Conservation (phyloP, 208 protist genomes). For the Trypanosoma vivax region DNA sequence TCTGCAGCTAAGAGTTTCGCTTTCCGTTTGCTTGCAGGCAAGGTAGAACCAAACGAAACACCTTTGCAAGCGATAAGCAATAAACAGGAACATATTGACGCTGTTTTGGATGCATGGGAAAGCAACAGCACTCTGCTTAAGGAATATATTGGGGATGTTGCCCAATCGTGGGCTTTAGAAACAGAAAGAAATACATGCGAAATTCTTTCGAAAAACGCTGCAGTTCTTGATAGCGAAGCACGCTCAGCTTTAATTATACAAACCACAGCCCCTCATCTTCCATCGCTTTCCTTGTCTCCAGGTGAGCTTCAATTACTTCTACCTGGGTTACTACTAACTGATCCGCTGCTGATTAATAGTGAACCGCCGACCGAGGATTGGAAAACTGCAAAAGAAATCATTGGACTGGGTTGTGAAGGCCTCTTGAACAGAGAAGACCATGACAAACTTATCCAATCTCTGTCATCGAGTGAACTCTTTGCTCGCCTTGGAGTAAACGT, state of each 20-base stretch:
- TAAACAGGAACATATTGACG: conserved; percentile 59
- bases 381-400: conserved; percentile 27
- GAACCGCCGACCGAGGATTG: conserved; percentile 29
- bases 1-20: conserved; percentile 58
- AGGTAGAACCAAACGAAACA: conserved; percentile 36
- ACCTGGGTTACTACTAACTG: conserved; percentile 16
- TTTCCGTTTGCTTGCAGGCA: conserved; percentile 49
- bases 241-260: conserved; percentile 28
- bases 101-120: conserved; percentile 52
- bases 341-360: conserved; percentile 44
- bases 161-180: conserved; percentile 47
- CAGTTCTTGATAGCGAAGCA: conserved; percentile 30
- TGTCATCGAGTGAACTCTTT: conserved; percentile 30
- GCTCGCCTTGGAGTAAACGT: conserved; percentile 33
- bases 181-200: conserved; percentile 36
- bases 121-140: conserved; percentile 39
- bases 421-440: conserved; percentile 35
- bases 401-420: conserved; percentile 21
- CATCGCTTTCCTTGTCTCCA: conserved; percentile 33
- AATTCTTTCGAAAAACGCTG: conserved; percentile 26
- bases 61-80: conserved; percentile 26
- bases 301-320: conserved; percentile 58
- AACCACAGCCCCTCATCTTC: conserved; percentile 30
- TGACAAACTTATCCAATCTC: conserved; percentile 22
- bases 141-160: conserved; percentile 51